A percentile compares a stretch with the other conserved stretches of the same genome.
Conservation (phyloP, 2,329 filamentous ascomycete genomes). For the Seiridium unicorne region DNA sequence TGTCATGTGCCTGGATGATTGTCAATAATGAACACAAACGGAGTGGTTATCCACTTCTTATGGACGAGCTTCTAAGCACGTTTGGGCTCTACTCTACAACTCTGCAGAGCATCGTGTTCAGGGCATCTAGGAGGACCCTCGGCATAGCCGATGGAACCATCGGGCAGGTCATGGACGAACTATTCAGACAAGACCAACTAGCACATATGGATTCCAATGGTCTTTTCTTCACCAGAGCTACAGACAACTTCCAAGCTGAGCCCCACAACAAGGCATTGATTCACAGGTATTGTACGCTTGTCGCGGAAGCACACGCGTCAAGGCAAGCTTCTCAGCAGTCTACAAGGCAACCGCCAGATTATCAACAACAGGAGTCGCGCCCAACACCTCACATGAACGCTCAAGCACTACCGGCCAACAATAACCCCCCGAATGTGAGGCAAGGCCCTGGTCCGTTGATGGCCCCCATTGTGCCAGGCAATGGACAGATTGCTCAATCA, state of each 20-base stretch:
- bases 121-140: slow-evolving; percentile 46
- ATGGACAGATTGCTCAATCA: neutral
- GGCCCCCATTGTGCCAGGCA: neutral
- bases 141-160: slow-evolving; percentile 32
- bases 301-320: neutral
- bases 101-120: slow-evolving; percentile 55
- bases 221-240: slow-evolving; percentile 9
- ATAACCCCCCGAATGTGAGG: neutral
- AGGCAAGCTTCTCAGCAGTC: neutral
- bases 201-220: slow-evolving; percentile 22
- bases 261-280: slow-evolving; percentile 19
- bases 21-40: slow-evolving; percentile 33
- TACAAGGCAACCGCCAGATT: neutral
- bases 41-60: slow-evolving; percentile 51
- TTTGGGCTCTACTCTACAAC: slow-evolving; percentile 48
- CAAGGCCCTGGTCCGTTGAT: neutral
- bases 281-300: slow-evolving; percentile 12
- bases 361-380: neutral
- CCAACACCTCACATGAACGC: neutral
- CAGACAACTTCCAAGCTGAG: slow-evolving; percentile 7
- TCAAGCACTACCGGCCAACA: neutral
- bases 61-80: slow-evolving; percentile 49
- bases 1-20: slow-evolving; percentile 39
- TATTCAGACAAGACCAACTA: slow-evolving; percentile 35
- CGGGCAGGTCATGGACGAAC: slow-evolving; percentile 29